These are phyloP conservation scores for Ganoderma lingzhi DNA, from an alignment of 1,284 basidiomycete species.

Conservation along the genomic window DNA sequence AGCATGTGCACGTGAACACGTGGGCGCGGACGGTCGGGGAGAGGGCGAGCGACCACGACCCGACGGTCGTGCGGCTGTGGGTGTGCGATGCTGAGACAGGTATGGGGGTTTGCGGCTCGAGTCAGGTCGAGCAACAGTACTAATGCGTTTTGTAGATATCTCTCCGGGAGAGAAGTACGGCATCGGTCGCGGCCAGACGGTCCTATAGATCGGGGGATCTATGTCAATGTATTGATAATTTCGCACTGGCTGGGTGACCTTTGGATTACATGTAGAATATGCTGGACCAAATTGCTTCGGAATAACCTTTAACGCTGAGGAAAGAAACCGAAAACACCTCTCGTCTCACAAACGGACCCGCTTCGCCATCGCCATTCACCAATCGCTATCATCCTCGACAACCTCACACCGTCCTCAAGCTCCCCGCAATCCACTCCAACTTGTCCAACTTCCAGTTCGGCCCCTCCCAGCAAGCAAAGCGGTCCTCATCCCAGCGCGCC, in stretches of 20 bases:
- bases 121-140: no score
- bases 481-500: background rate
- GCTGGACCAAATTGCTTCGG: background rate
- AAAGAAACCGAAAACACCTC: background rate
- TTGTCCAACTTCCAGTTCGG: background rate
- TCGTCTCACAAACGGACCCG: background rate
- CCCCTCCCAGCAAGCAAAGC: background rate
- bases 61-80: conserved; percentile 59
- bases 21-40: conserved; percentile 53
- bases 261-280: background rate
- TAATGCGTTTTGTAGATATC: background rate
- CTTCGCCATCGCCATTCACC: background rate
- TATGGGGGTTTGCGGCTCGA: background rate
- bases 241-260: background rate
- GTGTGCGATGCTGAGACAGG: conserved; percentile 46
- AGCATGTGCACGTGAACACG: conserved; percentile 68
- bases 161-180: background rate
- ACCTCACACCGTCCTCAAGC: background rate
- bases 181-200: background rate
- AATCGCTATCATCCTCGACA: conserved; percentile 4
- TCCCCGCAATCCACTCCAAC: background rate
- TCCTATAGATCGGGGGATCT: background rate
- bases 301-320: background rate
- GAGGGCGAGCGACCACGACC: conserved; percentile 67
- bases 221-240: background rate